These are phyloP conservation scores for Podila horticola DNA, from an alignment of 192 early-diverging fungal genomes.

Conservation along the genomic window DNA sequence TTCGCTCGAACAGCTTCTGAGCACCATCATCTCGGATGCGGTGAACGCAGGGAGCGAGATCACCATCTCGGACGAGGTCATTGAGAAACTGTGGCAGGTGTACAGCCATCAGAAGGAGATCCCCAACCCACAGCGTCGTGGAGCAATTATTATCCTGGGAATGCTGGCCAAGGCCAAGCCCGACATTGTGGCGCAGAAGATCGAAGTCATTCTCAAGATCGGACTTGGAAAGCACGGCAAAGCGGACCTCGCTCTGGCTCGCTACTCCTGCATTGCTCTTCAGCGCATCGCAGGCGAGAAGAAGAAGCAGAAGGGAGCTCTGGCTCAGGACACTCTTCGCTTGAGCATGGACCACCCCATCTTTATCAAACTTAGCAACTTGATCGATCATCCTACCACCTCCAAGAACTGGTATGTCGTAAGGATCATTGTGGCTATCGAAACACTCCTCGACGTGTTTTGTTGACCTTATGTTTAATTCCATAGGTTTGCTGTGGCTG, in stretches of 20 bases:
- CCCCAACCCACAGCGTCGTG: slow-evolving; percentile 78
- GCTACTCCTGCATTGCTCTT: slow-evolving; percentile 92
- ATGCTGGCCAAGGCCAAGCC: slow-evolving; percentile 92
- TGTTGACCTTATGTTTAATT: too few relatives aligned
- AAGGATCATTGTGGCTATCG: too few relatives aligned
- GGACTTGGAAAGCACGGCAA: slow-evolving; percentile 88
- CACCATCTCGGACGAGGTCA: slow-evolving; percentile 70
- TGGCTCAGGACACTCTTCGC: slow-evolving; percentile 39
- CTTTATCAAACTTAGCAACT: slow-evolving; percentile 55
- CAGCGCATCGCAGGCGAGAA: slow-evolving; percentile 78
- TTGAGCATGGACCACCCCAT: slow-evolving; percentile 68
- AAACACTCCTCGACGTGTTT: too few relatives aligned
- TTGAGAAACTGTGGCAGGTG: slow-evolving; percentile 86
- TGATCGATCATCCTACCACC: slow-evolving; percentile 58
- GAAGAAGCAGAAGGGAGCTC: slow-evolving; percentile 69
- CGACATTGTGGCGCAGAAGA: slow-evolving; percentile 85
- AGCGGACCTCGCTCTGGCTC: slow-evolving; percentile 85
- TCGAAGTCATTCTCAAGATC: slow-evolving; percentile 83
- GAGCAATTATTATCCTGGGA: slow-evolving; percentile 91
- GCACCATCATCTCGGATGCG: slow-evolving; percentile 75
- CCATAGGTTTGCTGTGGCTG: slow-evolving; percentile 89
- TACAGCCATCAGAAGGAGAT: slow-evolving; percentile 75
- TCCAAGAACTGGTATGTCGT: slow-evolving; percentile 63
- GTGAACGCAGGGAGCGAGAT: slow-evolving; percentile 32
- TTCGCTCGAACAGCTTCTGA: slow-evolving; percentile 92